Conservation (phyloP, 768 basidiomycete genomes). For the Suillus clintonianus region DNA sequence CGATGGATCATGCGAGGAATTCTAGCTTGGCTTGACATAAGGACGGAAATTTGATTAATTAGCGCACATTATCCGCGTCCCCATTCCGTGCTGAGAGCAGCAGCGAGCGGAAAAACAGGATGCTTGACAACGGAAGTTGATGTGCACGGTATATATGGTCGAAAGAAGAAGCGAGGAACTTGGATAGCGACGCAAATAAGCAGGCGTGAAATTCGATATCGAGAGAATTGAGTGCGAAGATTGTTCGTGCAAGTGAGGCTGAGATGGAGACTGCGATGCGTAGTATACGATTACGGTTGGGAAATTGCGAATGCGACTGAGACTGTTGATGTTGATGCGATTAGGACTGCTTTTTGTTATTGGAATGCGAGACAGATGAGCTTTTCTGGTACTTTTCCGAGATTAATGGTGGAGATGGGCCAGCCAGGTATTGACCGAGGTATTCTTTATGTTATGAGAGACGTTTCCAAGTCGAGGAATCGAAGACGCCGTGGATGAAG, state of each 20-base stretch:
- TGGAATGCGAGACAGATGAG: background rate
- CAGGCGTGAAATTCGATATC: conserved; percentile 5
- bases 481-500: conserved; percentile 12
- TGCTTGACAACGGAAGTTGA: conserved; percentile 8
- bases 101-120: conserved; percentile 21
- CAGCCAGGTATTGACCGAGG: conserved; percentile 15
- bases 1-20: conserved; percentile 21
- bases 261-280: conserved; percentile 26
- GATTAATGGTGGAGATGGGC: conserved; percentile 32
- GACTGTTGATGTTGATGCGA: conserved; percentile 24
- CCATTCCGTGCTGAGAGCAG: conserved; percentile 17
- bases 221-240: conserved; percentile 35
- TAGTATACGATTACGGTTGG: conserved; percentile 19
- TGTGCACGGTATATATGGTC: conserved; percentile 6
- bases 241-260: conserved; percentile 27
- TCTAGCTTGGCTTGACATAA: conserved; percentile 22
- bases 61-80: conserved; percentile 27
- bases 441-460: conserved; percentile 20
- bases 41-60: conserved; percentile 1
- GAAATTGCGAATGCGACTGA: conserved; percentile 20
- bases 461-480: conserved; percentile 22
- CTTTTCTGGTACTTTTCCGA: conserved; percentile 23
- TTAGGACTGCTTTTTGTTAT: conserved; percentile 8
- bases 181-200: conserved; percentile 4
- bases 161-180: conserved; percentile 2